Conservation (phyloP, 2,329 filamentous ascomycete species). For the Rhytidhysteron rufulum region DNA sequence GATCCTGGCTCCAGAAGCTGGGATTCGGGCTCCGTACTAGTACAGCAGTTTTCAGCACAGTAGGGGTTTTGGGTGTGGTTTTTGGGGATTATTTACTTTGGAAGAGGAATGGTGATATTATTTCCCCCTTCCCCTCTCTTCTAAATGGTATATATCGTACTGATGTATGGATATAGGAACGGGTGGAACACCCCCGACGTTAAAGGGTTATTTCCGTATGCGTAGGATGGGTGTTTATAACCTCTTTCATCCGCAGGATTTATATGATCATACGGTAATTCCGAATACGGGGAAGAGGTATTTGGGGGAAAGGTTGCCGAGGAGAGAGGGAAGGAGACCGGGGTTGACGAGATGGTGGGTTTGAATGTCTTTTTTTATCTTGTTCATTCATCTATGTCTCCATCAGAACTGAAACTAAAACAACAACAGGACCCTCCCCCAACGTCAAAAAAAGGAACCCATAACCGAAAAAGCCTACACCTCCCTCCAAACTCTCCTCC, state of each 20-base stretch:
- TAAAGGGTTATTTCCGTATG: conserved; percentile 27
- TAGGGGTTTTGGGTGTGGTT: too few relatives aligned
- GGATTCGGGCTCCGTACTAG: too few relatives aligned
- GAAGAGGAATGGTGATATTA: too few relatives aligned
- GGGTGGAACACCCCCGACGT: conserved; percentile 27
- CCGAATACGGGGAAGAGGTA: conserved; percentile 20
- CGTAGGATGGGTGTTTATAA: conserved; percentile 25
- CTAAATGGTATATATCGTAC: not conserved
- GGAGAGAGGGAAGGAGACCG: conserved; percentile 17
- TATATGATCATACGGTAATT: conserved; percentile 21
- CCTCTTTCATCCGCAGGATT: conserved; percentile 20
- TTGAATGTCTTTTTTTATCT: too few relatives aligned
- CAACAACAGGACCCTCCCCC: conserved; percentile 19
- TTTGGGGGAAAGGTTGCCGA: conserved; percentile 18
- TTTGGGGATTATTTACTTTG: too few relatives aligned
- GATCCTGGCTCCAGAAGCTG: too few relatives aligned
- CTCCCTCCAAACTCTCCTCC: too few relatives aligned
- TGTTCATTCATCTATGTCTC: not conserved
- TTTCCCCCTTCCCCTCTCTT: too few relatives aligned
- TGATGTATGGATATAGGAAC: conserved; percentile 17
- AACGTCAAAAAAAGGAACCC: conserved; percentile 19
- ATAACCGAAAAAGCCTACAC: conserved; percentile 19
- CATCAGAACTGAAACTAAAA: not conserved
- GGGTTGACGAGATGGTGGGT: conserved; percentile 17
- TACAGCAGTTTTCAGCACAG: too few relatives aligned